phyloP scores from a whole-genome alignment of 441 rosid species.

The Theobroma grandiflorum region DNA sequence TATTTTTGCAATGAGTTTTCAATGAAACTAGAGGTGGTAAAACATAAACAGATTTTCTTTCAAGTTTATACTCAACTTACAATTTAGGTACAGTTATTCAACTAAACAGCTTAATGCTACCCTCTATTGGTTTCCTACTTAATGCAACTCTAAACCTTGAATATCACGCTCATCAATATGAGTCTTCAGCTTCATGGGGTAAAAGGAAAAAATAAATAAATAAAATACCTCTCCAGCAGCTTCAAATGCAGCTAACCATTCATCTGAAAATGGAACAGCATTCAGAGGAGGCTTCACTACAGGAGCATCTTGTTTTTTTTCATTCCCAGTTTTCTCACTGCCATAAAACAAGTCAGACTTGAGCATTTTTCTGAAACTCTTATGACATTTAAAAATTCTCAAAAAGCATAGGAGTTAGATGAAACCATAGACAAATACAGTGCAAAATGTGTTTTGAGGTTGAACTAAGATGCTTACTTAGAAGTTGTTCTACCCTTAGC shows the following conservation, averaged over 20 bases:
- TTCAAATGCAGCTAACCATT: slow-evolving; percentile 94
- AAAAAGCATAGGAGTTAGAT: background rate
- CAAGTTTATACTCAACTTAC: background rate
- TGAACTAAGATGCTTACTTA: slow-evolving; percentile 48
- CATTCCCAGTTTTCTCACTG: slow-evolving; percentile 52
- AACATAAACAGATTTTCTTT: background rate
- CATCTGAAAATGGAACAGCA: slow-evolving; percentile 91
- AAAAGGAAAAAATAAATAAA: background rate
- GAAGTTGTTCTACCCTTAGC: background rate
- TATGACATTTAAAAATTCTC: background rate
- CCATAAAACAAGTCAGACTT: slow-evolving; percentile 28
- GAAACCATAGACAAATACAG: slow-evolving; percentile 14
- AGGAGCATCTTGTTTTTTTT: slow-evolving; percentile 49
- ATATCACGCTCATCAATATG: background rate
- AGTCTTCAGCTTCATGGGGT: background rate
- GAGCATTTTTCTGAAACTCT: slow-evolving; percentile 12
- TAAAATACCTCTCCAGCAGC: slow-evolving; percentile 91
- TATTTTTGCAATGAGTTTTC: background rate
- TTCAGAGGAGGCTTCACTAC: slow-evolving; percentile 59
- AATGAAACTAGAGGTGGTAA: background rate
- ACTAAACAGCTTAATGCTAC: background rate
- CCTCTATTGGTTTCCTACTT: too few relatives aligned
- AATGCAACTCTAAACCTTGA: too few relatives aligned
- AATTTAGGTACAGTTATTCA: background rate
- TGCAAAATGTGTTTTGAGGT: slow-evolving; percentile 10